A percentile compares a stretch with the other conserved stretches of the same genome.
phyloP scores from a whole-genome alignment of 2,329 filamentous ascomycete genomes.

The Triangularia setosa region DNA sequence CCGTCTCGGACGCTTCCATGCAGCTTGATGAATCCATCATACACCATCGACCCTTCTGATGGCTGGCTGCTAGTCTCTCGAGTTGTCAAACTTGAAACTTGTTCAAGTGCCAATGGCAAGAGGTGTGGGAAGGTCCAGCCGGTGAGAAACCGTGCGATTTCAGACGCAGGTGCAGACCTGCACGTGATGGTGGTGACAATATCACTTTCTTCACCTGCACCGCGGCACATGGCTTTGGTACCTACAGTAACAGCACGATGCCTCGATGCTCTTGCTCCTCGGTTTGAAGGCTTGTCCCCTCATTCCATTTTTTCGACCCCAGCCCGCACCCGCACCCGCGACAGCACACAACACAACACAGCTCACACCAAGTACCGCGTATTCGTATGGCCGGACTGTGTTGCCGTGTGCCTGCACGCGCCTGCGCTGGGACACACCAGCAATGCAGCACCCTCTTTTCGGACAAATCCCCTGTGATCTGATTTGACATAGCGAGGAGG shows the following conservation, averaged over 20 bases:
- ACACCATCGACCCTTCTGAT: not conserved
- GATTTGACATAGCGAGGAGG: slow-evolving; percentile 6
- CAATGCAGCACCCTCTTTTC: slow-evolving; percentile 11
- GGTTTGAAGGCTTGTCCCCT: not conserved
- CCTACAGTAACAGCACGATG: not conserved
- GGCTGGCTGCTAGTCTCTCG: not conserved
- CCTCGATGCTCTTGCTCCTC: not conserved
- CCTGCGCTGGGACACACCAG: slow-evolving; percentile 5
- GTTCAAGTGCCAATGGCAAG: not conserved
- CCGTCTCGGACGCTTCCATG: not conserved
- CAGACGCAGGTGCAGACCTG: slow-evolving; percentile 15
- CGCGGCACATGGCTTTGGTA: not conserved
- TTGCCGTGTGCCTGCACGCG: not conserved
- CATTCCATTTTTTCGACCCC: not conserved
- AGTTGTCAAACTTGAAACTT: not conserved
- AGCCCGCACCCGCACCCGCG: not conserved
- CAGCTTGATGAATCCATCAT: not conserved
- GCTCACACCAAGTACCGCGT: not conserved
- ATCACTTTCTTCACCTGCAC: slow-evolving; percentile 6
- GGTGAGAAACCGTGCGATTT: slow-evolving; percentile 11
- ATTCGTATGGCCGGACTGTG: slow-evolving; percentile 13
- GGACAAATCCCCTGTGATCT: slow-evolving; percentile 3
- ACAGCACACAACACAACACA: not conserved
- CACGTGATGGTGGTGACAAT: slow-evolving; percentile 18
- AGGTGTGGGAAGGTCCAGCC: not conserved